These are phyloP conservation scores for Colletotrichum sp. DNA, from an alignment of 2,329 filamentous ascomycete genomes.

Conservation along the genomic window DNA sequence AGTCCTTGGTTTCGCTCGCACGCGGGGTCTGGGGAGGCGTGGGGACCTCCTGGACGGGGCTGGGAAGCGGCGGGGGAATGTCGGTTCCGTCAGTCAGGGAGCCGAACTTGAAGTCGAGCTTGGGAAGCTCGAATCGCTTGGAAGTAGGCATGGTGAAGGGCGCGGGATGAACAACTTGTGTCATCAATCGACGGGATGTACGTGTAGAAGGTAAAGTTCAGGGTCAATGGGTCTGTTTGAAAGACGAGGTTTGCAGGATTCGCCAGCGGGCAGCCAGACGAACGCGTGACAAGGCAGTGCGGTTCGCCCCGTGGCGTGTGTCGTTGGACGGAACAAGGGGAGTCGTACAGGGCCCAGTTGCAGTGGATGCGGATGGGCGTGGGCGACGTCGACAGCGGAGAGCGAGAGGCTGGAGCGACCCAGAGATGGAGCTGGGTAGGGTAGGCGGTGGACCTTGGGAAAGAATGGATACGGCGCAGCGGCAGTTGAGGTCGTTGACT, in stretches of 20 bases:
- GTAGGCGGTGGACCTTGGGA: background rate
- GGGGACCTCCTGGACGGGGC: constrained; percentile 54
- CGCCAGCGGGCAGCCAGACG: constrained; percentile 4
- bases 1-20: constrained; percentile 27
- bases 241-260: constrained; percentile 17
- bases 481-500: background rate
- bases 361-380: background rate
- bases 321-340: constrained; percentile 5
- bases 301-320: constrained; percentile 20
- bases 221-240: background rate
- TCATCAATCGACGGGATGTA: constrained; percentile 15
- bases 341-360: background rate
- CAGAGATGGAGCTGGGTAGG: background rate
- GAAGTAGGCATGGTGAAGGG: constrained; percentile 7
- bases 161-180: background rate
- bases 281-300: constrained; percentile 19
- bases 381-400: background rate
- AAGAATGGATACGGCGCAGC: background rate
- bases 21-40: constrained; percentile 44
- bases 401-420: background rate
- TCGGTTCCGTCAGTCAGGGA: constrained; percentile 65
- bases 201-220: background rate
- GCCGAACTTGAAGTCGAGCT: constrained; percentile 62
- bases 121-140: constrained; percentile 60
- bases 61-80: constrained; percentile 63